Evolutionary conservation across 2,329 filamentous ascomycete genomes (phyloP).

Genomic region (Penicillium sp.): DNA sequence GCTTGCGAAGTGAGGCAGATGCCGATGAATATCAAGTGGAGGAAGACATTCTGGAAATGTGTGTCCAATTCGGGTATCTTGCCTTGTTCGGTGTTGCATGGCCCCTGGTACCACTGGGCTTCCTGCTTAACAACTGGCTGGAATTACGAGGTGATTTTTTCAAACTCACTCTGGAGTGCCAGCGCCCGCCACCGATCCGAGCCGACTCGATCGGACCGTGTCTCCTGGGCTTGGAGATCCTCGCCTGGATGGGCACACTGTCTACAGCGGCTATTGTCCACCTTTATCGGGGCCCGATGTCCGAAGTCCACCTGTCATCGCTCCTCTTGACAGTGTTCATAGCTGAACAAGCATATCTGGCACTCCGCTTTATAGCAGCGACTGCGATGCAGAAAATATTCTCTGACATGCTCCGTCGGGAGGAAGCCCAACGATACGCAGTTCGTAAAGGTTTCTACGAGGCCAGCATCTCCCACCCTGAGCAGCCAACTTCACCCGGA

Average conservation of each 20-base stretch:
- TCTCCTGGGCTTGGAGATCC: constrained; percentile 78
- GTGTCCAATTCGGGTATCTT: constrained; percentile 84
- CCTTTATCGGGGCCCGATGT: constrained; percentile 70
- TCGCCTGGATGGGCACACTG: constrained; percentile 91
- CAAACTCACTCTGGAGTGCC: constrained; percentile 88
- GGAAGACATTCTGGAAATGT: constrained; percentile 88
- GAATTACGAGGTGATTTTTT: constrained; percentile 90
- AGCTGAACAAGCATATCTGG: constrained; percentile 80
- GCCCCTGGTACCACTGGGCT: constrained; percentile 86
- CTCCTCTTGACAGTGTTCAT: constrained; percentile 76
- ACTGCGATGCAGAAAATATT: constrained; percentile 74
- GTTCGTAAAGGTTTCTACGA: constrained; percentile 75
- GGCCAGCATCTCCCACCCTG: constrained; percentile 9
- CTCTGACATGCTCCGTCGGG: constrained; percentile 76
- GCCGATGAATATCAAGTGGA: constrained; percentile 86
- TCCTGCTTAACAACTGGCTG: constrained; percentile 93
- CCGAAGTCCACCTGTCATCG: constrained; percentile 70
- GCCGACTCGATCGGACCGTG: constrained; percentile 94
- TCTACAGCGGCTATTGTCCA: constrained; percentile 86
- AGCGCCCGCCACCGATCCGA: constrained; percentile 83
- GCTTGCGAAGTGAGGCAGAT: constrained; percentile 79
- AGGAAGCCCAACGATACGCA: constrained; percentile 72
- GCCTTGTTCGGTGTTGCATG: constrained; percentile 90
- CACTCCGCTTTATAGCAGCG: constrained; percentile 67
- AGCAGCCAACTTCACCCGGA: constrained; percentile 10